Percentiles rank a stretch among this genome's conserved stretches.
Evolutionary conservation across 495 filamentous ascomycete species (phyloP).

Genomic region (Penicillium paradoxum): DNA sequence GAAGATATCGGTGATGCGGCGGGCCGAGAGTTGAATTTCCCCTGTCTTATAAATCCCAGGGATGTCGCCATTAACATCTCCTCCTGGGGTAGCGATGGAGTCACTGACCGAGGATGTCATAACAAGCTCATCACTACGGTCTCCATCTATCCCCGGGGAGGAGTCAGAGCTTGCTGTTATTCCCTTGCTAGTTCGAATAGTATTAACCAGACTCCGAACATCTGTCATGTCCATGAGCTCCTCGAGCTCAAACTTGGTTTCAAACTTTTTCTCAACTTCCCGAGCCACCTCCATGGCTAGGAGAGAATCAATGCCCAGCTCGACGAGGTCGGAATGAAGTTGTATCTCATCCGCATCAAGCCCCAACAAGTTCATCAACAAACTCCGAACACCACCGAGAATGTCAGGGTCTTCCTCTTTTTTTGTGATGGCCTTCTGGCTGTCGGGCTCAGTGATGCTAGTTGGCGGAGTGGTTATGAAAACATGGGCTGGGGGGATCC

Average conservation of each 20-base stretch:
- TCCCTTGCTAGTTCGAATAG: not conserved
- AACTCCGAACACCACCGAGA: not conserved
- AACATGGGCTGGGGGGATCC: not conserved
- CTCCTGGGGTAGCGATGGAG: not conserved
- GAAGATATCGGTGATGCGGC: conserved; percentile 21
- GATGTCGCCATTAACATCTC: not conserved
- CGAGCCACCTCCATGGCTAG: conserved; percentile 51
- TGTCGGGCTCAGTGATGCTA: no score
- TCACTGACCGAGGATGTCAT: not conserved
- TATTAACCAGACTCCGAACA: not conserved
- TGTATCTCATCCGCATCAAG: conserved; percentile 39
- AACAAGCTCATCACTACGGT: not conserved
- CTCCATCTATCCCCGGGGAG: not conserved
- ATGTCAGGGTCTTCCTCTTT: not conserved
- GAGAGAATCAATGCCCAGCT: conserved; percentile 53
- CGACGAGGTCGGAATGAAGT: conserved; percentile 33
- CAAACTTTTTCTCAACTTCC: conserved; percentile 45
- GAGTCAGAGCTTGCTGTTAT: not conserved
- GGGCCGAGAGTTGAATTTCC: not conserved
- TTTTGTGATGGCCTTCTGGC: not conserved
- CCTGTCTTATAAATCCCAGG: no score
- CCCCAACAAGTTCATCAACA: conserved; percentile 31
- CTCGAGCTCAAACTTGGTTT: conserved; percentile 29
- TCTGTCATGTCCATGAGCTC: conserved; percentile 34
- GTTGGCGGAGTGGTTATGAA: not conserved